Evolutionary conservation across 2,329 filamentous ascomycete genomes (phyloP).

Genomic region (Byssochlamys sp.): DNA sequence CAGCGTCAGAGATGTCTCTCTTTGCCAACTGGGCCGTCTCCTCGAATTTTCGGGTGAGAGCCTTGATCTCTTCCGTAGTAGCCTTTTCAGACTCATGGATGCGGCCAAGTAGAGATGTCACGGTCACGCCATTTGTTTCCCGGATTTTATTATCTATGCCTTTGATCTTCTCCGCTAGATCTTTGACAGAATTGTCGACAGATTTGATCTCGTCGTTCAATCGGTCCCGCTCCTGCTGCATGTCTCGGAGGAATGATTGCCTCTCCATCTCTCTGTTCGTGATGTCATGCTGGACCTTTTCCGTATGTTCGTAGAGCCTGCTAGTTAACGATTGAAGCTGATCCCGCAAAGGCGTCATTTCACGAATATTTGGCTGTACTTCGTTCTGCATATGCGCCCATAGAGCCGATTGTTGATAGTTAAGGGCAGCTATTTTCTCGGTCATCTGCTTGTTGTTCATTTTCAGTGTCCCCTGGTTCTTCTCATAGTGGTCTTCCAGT

Average conservation of each 20-base stretch:
- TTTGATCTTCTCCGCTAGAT: background rate
- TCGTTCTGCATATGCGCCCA: background rate
- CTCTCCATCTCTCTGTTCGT: conserved; percentile 1
- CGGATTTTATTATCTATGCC: background rate
- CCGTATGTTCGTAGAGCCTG: conserved; percentile 3
- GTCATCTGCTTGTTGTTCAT: background rate
- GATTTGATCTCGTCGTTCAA: conserved; percentile 6
- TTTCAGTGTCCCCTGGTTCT: background rate
- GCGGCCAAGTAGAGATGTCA: conserved; percentile 4
- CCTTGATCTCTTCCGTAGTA: background rate
- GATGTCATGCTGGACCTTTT: background rate
- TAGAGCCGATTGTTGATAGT: background rate
- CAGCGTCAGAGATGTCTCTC: background rate
- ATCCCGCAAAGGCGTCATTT: background rate
- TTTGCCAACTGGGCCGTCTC: background rate
- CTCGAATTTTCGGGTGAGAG: background rate
- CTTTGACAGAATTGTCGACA: background rate
- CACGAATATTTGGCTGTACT: conserved; percentile 3
- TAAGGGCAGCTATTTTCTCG: background rate
- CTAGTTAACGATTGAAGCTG: conserved; percentile 2
- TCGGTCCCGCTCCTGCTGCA: conserved; percentile 8
- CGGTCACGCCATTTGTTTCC: background rate
- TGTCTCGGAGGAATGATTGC: conserved; percentile 4
- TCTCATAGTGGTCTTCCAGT: background rate
- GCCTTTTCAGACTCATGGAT: conserved; percentile 3